These are phyloP conservation scores for Geosmithia flava DNA, from an alignment of 2,329 filamentous ascomycete genomes.

Conservation along the genomic window DNA sequence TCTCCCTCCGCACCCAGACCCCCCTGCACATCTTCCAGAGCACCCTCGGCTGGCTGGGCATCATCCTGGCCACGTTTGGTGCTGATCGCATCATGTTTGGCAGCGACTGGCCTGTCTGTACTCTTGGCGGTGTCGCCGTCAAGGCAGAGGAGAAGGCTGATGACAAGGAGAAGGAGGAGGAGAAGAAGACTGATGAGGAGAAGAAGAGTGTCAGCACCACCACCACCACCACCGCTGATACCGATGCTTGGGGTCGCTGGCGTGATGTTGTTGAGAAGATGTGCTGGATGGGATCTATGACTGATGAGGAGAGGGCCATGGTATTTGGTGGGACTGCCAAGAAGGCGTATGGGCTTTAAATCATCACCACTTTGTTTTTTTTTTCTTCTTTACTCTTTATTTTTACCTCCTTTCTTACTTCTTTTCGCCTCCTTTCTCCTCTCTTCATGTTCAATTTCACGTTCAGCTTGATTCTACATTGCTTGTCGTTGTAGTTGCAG, in stretches of 20 bases:
- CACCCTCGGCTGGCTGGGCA: slow-evolving; percentile 58
- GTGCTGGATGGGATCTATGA: slow-evolving; percentile 49
- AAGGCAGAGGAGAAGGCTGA: background rate
- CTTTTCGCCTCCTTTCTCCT: too few relatives aligned
- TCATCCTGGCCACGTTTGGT: slow-evolving; percentile 62
- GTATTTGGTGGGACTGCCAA: slow-evolving; percentile 65
- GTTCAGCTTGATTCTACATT: too few relatives aligned
- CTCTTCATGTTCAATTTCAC: too few relatives aligned
- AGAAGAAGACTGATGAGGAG: background rate
- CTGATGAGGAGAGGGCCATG: slow-evolving; percentile 46
- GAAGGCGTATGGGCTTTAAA: slow-evolving; percentile 51
- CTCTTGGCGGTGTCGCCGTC: slow-evolving; percentile 25
- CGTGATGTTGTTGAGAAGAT: slow-evolving; percentile 54
- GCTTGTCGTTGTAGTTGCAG: too few relatives aligned
- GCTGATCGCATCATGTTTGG: slow-evolving; percentile 72
- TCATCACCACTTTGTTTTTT: too few relatives aligned
- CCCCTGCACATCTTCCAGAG: slow-evolving; percentile 47
- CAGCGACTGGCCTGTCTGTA: slow-evolving; percentile 90
- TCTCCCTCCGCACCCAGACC: slow-evolving; percentile 32
- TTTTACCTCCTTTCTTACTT: too few relatives aligned
- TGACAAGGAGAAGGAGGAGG: background rate
- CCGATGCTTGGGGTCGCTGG: slow-evolving; percentile 64
- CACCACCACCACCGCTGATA: slow-evolving; percentile 15
- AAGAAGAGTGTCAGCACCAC: background rate
- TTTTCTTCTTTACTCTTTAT: too few relatives aligned